Conservation (phyloP, 2,329 filamentous ascomycete species). For the Hypoxylon sp. region DNA sequence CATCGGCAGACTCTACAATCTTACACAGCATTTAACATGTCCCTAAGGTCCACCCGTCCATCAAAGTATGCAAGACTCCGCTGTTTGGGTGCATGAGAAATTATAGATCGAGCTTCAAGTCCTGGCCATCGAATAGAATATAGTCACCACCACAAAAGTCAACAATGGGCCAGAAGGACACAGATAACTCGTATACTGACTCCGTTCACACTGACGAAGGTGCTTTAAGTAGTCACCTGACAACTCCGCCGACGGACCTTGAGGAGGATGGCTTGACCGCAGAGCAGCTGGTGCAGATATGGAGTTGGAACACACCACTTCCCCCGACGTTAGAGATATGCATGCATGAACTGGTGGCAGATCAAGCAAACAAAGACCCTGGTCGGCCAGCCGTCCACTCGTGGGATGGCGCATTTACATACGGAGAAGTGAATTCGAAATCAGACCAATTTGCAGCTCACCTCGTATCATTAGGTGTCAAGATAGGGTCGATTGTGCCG, state of each 20-base stretch:
- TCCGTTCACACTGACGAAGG: constrained; percentile 46
- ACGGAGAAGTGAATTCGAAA: constrained; percentile 60
- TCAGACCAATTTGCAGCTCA: constrained; percentile 60
- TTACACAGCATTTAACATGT: constrained; percentile 22
- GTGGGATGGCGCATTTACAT: constrained; percentile 66
- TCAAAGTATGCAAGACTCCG: constrained; percentile 25
- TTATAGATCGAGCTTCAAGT: constrained; percentile 24
- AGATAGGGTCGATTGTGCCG: constrained; percentile 61
- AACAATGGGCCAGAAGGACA: constrained; percentile 38
- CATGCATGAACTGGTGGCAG: constrained; percentile 64
- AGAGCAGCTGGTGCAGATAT: constrained; percentile 62
- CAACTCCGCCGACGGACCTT: constrained; percentile 52
- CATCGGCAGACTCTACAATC: constrained; percentile 32
- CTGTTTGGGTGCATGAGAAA: constrained; percentile 22
- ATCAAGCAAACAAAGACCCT: constrained; percentile 57
- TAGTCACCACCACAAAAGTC: constrained; percentile 7
- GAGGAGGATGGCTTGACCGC: constrained; percentile 50
- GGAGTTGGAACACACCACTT: constrained; percentile 62
- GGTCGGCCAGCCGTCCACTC: constrained; percentile 62
- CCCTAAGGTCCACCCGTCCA: constrained; percentile 12
- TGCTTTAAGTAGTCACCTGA: constrained; percentile 42
- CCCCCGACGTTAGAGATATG: constrained; percentile 59
- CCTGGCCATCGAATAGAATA: constrained; percentile 12
- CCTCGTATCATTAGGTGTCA: constrained; percentile 57
- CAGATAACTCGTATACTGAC: constrained; percentile 35